Conservation (phyloP, 768 basidiomycete genomes). For the Trametopsis cervina region DNA sequence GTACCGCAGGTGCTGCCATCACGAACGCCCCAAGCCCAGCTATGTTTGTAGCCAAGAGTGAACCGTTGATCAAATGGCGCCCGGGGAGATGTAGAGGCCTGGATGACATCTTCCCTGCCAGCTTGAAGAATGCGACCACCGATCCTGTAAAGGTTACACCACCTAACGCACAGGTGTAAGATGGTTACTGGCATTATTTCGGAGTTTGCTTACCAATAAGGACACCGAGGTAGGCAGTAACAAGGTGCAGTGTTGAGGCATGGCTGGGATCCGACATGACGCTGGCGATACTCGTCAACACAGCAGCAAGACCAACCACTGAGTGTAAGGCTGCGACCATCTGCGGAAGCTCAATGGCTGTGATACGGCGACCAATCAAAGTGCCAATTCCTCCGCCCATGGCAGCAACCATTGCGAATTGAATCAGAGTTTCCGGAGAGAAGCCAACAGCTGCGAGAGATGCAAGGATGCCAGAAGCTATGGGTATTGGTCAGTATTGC, state of each 20-base stretch:
- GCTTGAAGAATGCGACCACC: constrained; percentile 82
- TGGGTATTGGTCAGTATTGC: neutral
- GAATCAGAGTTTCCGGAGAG: constrained; percentile 61
- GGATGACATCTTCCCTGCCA: constrained; percentile 77
- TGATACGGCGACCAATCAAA: constrained; percentile 75
- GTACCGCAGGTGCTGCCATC: constrained; percentile 58
- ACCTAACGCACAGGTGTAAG: no score
- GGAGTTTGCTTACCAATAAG: constrained; percentile 73
- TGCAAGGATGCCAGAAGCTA: constrained; percentile 66
- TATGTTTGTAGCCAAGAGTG: constrained; percentile 66
- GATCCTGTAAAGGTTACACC: constrained; percentile 89
- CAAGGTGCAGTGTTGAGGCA: constrained; percentile 64
- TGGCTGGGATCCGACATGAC: constrained; percentile 69
- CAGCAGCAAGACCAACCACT: constrained; percentile 86
- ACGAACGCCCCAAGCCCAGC: constrained; percentile 76
- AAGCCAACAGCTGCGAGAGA: constrained; percentile 83
- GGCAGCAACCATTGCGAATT: constrained; percentile 71
- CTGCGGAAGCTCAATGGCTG: constrained; percentile 84
- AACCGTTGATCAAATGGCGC: constrained; percentile 67
- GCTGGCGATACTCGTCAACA: constrained; percentile 78
- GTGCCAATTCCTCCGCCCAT: constrained; percentile 68
- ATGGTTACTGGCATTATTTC: constrained; percentile 6
- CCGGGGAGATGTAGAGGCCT: constrained; percentile 67
- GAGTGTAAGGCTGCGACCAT: constrained; percentile 78
- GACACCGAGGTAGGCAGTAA: constrained; percentile 82